Evolutionary conservation across 73 alveolate genomes (phyloP).

Genomic region (Paramecium pentaurelia): DNA sequence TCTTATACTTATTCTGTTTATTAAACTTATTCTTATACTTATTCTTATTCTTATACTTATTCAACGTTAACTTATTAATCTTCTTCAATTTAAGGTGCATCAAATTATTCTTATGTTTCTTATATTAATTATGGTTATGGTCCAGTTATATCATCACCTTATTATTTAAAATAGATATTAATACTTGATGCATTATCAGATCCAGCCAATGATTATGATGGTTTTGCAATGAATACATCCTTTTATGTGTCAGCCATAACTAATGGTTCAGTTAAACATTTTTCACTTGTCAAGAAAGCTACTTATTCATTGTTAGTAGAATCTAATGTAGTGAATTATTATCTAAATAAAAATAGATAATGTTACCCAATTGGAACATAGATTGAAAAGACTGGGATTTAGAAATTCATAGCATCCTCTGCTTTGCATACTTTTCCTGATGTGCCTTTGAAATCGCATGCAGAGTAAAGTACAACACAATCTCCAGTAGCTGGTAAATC

Average conservation of each 20-base stretch:
- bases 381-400: neutral
- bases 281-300: slow-evolving; percentile 21
- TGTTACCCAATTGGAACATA: slow-evolving; percentile 8
- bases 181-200: neutral
- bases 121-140: neutral
- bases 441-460: slow-evolving; percentile 36
- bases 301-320: neutral
- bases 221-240: slow-evolving; percentile 1
- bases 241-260: neutral
- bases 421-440: slow-evolving; percentile 16
- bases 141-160: neutral
- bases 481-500: slow-evolving; percentile 48
- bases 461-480: slow-evolving; percentile 19
- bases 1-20: neutral
- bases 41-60: neutral
- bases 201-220: neutral
- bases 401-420: neutral
- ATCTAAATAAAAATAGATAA: neutral
- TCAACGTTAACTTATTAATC: neutral
- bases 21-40: neutral
- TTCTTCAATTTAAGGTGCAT: neutral
- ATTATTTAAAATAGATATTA: neutral
- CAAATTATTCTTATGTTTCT: neutral
- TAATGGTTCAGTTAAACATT: neutral
- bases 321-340: neutral